phyloP scores from a whole-genome alignment of 2,329 filamentous ascomycete genomes.

The Cordyceps pruinosa region DNA sequence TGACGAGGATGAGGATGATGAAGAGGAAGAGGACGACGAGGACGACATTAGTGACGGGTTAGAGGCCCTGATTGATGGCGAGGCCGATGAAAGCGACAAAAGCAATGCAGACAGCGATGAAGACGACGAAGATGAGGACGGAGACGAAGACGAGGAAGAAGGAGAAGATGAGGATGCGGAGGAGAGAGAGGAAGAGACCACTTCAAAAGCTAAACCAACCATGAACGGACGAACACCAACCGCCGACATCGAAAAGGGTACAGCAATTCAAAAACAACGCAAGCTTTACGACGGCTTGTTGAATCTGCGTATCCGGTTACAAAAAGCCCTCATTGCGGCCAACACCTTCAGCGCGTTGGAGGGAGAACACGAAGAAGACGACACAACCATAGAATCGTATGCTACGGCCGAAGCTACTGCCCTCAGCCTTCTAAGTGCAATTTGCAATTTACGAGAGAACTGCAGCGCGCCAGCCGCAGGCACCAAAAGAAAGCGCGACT shows the following conservation, averaged over 20 bases:
- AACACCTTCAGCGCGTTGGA: conserved; percentile 60
- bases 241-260: conserved; percentile 71
- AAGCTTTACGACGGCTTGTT: conserved; percentile 81
- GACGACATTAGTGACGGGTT: conserved; percentile 33
- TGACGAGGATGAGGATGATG: conserved; percentile 27
- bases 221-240: conserved; percentile 24
- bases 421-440: conserved; percentile 74
- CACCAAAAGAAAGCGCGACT: conserved; percentile 53
- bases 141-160: conserved; percentile 27
- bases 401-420: conserved; percentile 79
- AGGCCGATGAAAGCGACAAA: conserved; percentile 24
- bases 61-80: conserved; percentile 27
- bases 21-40: conserved; percentile 27
- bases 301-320: conserved; percentile 84
- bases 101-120: conserved; percentile 17
- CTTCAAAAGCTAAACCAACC: conserved; percentile 26
- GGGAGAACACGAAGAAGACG: conserved; percentile 22
- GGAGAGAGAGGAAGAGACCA: conserved; percentile 27
- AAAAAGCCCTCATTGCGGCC: conserved; percentile 78
- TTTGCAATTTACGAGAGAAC: conserved; percentile 61
- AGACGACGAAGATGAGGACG: conserved; percentile 26
- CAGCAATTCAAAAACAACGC: conserved; percentile 78
- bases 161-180: conserved; percentile 32
- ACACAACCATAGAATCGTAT: conserved; percentile 47
- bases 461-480: conserved; percentile 47